These are phyloP conservation scores for Sonneratia alba DNA, from an alignment of 345 rosid species.

Conservation along the genomic window DNA sequence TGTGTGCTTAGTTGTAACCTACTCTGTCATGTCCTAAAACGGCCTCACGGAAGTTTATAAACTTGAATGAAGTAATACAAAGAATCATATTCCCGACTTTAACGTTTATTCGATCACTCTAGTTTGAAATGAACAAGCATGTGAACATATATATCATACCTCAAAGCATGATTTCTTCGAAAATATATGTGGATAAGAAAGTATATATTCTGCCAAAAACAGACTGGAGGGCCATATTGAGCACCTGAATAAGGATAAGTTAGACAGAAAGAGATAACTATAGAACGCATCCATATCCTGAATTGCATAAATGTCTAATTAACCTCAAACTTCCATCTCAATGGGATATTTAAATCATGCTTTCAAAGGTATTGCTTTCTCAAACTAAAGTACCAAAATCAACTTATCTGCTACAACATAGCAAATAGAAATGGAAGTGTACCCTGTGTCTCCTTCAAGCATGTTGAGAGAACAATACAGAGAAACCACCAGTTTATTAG, in stretches of 20 bases:
- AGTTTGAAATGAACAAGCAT: background rate
- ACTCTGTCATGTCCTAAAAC: background rate
- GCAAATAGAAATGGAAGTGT: slow-evolving; percentile 9
- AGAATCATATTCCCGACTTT: background rate
- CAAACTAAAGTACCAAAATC: background rate
- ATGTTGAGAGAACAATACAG: slow-evolving; percentile 70
- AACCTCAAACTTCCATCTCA: background rate
- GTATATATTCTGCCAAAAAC: slow-evolving; percentile 59
- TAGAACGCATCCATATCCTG: background rate
- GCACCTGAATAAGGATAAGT: slow-evolving; percentile 36
- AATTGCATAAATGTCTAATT: background rate
- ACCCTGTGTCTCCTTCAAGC: slow-evolving; percentile 95
- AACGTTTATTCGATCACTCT: background rate
- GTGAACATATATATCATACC: slow-evolving; percentile 24
- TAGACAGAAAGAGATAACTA: background rate
- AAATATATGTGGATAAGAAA: slow-evolving; percentile 62
- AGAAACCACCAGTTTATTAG: slow-evolving; percentile 44
- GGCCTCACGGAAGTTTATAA: background rate
- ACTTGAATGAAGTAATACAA: background rate
- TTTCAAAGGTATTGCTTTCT: background rate
- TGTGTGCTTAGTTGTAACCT: background rate
- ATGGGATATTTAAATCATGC: background rate
- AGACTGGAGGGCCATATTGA: slow-evolving; percentile 82
- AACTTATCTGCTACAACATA: background rate
- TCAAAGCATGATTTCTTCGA: slow-evolving; percentile 60